Base-by-base conservation (phyloP, 2,329 filamentous ascomycete genomes). In the Phialophora chinensis region DNA sequence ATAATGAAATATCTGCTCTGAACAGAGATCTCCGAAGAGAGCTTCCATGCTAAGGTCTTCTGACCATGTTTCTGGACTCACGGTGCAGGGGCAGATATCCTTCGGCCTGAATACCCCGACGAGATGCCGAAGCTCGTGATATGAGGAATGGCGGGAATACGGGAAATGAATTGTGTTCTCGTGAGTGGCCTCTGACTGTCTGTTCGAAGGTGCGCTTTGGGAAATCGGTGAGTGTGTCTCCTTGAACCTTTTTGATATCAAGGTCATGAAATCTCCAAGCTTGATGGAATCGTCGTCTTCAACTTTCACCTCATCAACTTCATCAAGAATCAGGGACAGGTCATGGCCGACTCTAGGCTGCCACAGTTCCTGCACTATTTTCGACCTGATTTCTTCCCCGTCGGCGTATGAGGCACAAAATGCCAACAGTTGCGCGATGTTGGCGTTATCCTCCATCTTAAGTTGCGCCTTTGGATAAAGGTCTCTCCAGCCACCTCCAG, bases 91-190 rank as follows among this genome's bases (percentile, higher is more conserved):
- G 81, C 90, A 91, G 1, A 97, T 82, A 72, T 97, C 92, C 54
- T 80, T 86, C 0, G 93, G 93, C 31, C 80, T 85, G 72, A 97
- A 91, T 0, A 83, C 81, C 2, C 81, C 75, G 0, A 97, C 82
- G 0, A 97, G 79, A 61, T 87, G 79, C 69, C 91, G 90, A 2
- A 96, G 84, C 75, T 97, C 94, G 0, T 83, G 80, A 67, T 95
- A 94, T 0, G 92, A 96, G 0, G 94, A 96, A 77, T 98, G 94
- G 0, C 94, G 86, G 0, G 94, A 94, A 74, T 93, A 97, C 0
- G 93, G 91, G 71, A 97, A 97, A 23, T 80, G 83, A 35, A 73
- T 70, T 23, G 66, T 71, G 25, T 69, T 60, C 50, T 29, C 47
- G 2, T 8, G 27, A 35, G 35, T 20, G 11, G 33, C 7, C 14